These are phyloP conservation scores for Nakazawaea laoshanensis DNA, from an alignment of 805 yeast genomes.

Conservation along the genomic window DNA sequence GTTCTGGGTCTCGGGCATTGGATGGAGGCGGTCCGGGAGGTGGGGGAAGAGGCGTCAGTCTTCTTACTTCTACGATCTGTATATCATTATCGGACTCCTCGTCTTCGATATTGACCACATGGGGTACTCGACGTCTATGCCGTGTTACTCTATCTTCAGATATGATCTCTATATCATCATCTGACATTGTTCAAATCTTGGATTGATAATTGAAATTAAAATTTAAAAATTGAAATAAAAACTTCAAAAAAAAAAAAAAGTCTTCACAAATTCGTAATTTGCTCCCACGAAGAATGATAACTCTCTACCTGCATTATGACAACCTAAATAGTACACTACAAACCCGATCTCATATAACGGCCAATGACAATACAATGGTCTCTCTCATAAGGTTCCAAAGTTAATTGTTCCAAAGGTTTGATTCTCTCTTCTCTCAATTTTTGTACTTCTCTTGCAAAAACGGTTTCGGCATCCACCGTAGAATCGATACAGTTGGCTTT, in stretches of 20 bases:
- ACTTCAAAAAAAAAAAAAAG: too few relatives aligned
- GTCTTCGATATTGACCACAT: slow-evolving; percentile 6
- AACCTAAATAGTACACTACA: too few relatives aligned
- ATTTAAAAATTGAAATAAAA: too few relatives aligned
- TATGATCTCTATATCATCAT: too few relatives aligned
- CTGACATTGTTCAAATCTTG: too few relatives aligned
- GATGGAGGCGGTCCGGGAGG: slow-evolving; percentile 1
- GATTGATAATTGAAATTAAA: too few relatives aligned
- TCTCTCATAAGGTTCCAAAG: slow-evolving; percentile 99
- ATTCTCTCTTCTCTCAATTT: slow-evolving; percentile 98
- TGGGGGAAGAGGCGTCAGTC: slow-evolving; percentile 1
- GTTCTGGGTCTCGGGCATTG: neutral
- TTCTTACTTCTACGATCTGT: slow-evolving; percentile 9
- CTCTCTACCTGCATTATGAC: slow-evolving; percentile 1
- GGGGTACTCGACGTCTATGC: too few relatives aligned
- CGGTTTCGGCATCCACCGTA: slow-evolving; percentile 98
- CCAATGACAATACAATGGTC: slow-evolving; percentile 99
- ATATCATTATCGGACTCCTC: slow-evolving; percentile 6
- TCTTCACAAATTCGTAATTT: neutral
- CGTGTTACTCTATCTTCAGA: too few relatives aligned
- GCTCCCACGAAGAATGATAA: neutral
- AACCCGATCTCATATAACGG: slow-evolving; percentile 87
- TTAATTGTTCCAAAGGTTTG: slow-evolving; percentile 97
- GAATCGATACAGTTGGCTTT: slow-evolving; percentile 99
- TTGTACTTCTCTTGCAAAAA: slow-evolving; percentile 98